phyloP scores from a whole-genome alignment of 257 asterid species.

The Gentiana straminea region DNA sequence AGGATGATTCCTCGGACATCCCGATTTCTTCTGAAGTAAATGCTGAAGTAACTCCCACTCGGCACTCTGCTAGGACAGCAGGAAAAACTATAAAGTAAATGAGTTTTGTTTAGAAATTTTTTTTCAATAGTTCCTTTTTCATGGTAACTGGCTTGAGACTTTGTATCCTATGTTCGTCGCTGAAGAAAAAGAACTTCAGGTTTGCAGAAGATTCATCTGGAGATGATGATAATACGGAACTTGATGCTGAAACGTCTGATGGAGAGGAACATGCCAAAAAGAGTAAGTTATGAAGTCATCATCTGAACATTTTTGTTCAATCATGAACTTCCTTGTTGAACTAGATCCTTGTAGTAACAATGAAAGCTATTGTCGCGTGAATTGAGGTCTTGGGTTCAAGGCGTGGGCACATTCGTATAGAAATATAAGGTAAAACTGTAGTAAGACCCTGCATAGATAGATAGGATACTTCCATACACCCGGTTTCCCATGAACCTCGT shows the following conservation, averaged over 20 bases:
- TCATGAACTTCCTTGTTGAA: no score
- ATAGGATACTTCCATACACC: no score
- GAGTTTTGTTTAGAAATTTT: background rate
- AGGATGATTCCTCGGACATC: conserved; percentile 43
- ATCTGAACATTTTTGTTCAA: conserved; percentile 13
- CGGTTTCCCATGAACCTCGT: no score
- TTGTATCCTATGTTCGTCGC: conserved; percentile 1
- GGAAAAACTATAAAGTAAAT: conserved; percentile 57
- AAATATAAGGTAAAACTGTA: no score
- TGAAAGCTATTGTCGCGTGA: no score
- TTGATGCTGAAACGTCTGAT: conserved; percentile 31
- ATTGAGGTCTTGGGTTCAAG: no score
- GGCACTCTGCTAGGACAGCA: conserved; percentile 67
- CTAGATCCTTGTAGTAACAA: no score
- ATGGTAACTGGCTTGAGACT: background rate
- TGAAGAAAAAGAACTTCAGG: conserved; percentile 24
- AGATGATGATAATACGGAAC: conserved; percentile 43
- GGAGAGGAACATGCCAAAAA: conserved; percentile 29
- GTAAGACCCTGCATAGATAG: no score
- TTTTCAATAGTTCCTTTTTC: no score
- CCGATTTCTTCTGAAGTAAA: conserved; percentile 28
- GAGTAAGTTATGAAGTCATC: conserved; percentile 23
- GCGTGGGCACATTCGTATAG: no score
- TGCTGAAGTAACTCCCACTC: conserved; percentile 47
- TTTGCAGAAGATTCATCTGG: conserved; percentile 62